phyloP scores from a whole-genome alignment of 805 yeast species.

The Zygosaccharomyces siamensis region DNA sequence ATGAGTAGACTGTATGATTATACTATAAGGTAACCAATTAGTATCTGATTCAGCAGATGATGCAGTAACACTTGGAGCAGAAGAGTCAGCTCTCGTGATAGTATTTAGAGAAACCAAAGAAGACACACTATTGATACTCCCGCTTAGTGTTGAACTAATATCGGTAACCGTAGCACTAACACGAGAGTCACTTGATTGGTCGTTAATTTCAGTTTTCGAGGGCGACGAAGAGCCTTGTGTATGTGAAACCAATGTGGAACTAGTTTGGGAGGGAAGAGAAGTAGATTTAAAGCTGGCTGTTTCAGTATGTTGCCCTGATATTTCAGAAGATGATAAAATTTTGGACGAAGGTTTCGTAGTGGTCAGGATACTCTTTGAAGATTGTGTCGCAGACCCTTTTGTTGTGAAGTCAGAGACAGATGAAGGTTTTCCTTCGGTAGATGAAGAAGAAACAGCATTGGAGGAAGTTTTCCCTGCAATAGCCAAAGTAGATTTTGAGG shows the following conservation, averaged over 20 bases:
- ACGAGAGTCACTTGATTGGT: not conserved
- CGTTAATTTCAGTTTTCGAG: not conserved
- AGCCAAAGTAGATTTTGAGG: not conserved
- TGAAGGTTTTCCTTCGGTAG: not conserved
- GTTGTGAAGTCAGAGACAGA: not conserved
- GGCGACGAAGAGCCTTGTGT: not conserved
- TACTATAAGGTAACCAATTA: slow-evolving; percentile 19
- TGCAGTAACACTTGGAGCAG: slow-evolving; percentile 3
- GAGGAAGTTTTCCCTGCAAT: not conserved
- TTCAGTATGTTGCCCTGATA: not conserved
- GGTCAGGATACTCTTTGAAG: too few species aligned
- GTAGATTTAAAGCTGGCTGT: not conserved
- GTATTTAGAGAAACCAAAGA: slow-evolving; percentile 15
- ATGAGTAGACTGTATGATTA: slow-evolving; percentile 21
- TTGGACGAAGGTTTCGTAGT: not conserved
- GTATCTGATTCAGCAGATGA: slow-evolving; percentile 15
- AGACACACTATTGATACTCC: not conserved
- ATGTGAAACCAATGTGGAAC: not conserved
- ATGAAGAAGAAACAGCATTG: not conserved
- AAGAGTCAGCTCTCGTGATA: slow-evolving; percentile 11
- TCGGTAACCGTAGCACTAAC: not conserved
- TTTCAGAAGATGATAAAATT: not conserved
- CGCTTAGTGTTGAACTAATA: not conserved
- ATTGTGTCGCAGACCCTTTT: not conserved
- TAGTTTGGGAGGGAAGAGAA: not conserved